Conservation (phyloP, 2,329 filamentous ascomycete genomes). For the Drechslerella stenobrocha region DNA sequence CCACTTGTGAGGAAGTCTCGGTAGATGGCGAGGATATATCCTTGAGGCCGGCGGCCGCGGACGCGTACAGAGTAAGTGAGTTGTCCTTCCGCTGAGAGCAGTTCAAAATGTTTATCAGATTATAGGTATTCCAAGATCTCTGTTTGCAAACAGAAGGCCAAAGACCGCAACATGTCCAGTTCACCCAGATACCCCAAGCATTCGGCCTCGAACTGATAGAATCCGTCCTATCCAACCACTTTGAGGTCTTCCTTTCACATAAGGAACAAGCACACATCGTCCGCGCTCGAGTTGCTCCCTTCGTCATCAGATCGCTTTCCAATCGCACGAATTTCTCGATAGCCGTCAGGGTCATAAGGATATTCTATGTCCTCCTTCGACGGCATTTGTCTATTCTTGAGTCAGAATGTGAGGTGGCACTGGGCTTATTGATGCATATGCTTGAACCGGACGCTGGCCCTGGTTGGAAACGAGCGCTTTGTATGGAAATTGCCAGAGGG, state of each 20-base stretch:
- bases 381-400: conserved; percentile 75
- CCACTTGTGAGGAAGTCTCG: conserved; percentile 69
- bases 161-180: conserved; percentile 76
- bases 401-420: conserved; percentile 77
- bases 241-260: conserved; percentile 75
- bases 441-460: conserved; percentile 79
- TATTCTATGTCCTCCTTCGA: conserved; percentile 78
- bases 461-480: conserved; percentile 83
- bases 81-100: neutral
- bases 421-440: conserved; percentile 79
- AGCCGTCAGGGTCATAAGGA: conserved; percentile 77
- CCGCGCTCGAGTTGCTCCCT: conserved; percentile 75
- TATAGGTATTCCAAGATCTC: conserved; percentile 80
- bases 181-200: conserved; percentile 74
- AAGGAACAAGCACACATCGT: conserved; percentile 79
- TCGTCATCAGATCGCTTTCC: conserved; percentile 75
- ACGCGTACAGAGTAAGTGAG: conserved; percentile 75
- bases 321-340: conserved; percentile 78
- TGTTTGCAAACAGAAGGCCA: conserved; percentile 85
- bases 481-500: conserved; percentile 85
- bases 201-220: conserved; percentile 92
- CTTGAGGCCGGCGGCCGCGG: conserved; percentile 75
- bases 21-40: conserved; percentile 67
- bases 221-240: conserved; percentile 82
- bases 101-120: conserved; percentile 10